Evolutionary conservation across 2,329 filamentous ascomycete species (phyloP).

Genomic region (Penicillium sp.): DNA sequence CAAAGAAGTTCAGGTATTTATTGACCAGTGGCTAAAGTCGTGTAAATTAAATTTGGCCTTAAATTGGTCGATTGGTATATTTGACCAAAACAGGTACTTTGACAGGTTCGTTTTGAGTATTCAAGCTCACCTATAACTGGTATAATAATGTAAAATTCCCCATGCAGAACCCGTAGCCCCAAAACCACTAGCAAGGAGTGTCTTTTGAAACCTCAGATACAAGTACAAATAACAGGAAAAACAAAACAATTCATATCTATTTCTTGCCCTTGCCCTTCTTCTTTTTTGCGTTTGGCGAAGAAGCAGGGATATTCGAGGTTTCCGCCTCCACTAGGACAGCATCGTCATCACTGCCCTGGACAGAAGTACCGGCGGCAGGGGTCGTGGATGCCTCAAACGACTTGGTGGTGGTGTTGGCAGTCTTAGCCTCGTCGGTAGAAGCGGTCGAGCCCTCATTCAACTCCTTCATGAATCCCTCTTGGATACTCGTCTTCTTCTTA

Average conservation of each 20-base stretch:
- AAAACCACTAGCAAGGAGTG: background rate
- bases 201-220: constrained; percentile 1
- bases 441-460: constrained; percentile 48
- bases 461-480: constrained; percentile 79
- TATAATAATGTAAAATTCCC: constrained; percentile 4
- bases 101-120: background rate
- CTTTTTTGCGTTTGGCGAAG: constrained; percentile 33
- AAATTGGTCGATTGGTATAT: background rate
- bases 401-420: constrained; percentile 16
- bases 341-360: constrained; percentile 62
- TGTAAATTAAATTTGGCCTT: background rate
- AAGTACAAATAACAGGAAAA: constrained; percentile 3
- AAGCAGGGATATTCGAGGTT: constrained; percentile 34
- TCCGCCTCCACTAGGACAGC: constrained; percentile 72
- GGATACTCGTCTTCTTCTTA: constrained; percentile 70
- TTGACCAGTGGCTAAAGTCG: too few species aligned
- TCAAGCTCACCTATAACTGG: background rate
- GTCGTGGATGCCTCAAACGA: constrained; percentile 23
- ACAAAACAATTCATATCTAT: constrained; percentile 24
- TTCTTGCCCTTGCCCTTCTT: constrained; percentile 51
- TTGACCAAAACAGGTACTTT: background rate
- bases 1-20: too few species aligned
- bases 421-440: constrained; percentile 14
- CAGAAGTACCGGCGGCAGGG: constrained; percentile 34
- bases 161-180: background rate